Conservation (phyloP, 108 stramenopile species). For the Cylindrotheca closterium region DNA sequence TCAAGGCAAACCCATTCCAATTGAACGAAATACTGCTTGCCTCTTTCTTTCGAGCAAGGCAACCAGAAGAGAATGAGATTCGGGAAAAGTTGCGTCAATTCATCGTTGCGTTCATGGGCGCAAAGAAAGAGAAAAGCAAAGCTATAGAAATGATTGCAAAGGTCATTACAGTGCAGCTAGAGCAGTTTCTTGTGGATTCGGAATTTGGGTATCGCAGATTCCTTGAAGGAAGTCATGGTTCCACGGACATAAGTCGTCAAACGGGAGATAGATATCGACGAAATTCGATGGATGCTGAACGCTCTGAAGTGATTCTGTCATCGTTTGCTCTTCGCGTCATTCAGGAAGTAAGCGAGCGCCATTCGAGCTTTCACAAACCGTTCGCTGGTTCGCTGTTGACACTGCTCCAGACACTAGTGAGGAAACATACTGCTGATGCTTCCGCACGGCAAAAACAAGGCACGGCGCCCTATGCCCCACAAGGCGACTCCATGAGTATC, state of each 20-base stretch:
- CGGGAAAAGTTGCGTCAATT: conserved; percentile 23
- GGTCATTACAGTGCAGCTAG: conserved; percentile 21
- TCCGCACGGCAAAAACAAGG: conserved; percentile 42
- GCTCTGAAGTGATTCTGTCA: conserved; percentile 25
- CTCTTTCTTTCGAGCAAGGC: conserved; percentile 22
- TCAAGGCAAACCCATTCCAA: conserved; percentile 29
- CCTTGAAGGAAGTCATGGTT: not conserved
- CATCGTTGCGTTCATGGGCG: conserved; percentile 18
- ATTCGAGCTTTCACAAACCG: conserved; percentile 34
- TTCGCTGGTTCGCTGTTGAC: conserved; percentile 48
- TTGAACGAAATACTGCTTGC: conserved; percentile 31
- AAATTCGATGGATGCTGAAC: not conserved
- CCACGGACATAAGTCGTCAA: conserved; percentile 10
- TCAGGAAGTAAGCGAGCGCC: conserved; percentile 35
- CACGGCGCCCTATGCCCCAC: conserved; percentile 24
- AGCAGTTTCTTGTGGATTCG: conserved; percentile 19
- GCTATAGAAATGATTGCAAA: conserved; percentile 16
- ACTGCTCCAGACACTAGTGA: conserved; percentile 38
- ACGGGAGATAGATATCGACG: not conserved
- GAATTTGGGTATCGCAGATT: conserved; percentile 18
- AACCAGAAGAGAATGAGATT: conserved; percentile 10
- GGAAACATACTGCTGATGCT: conserved; percentile 39
- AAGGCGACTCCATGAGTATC: conserved; percentile 31
- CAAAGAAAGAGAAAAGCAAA: not conserved
- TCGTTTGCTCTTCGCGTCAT: conserved; percentile 49